phyloP scores from a whole-genome alignment of 495 filamentous ascomycete genomes.

The Xylaria sp. region DNA sequence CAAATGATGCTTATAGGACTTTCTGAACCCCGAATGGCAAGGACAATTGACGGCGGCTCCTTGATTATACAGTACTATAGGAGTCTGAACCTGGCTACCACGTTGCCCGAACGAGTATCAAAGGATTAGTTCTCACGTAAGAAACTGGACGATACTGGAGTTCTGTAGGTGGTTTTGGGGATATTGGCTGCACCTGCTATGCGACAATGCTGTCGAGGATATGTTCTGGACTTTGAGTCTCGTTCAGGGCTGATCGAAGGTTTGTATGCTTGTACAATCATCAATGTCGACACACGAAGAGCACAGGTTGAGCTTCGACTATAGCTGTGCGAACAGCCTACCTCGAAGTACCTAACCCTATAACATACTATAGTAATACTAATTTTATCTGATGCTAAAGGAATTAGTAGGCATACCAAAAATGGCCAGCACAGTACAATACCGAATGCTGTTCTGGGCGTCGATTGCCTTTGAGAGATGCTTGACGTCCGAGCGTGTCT shows the following conservation, averaged over 20 bases:
- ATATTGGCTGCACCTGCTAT: not conserved
- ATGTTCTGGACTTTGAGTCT: not conserved
- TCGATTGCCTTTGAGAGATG: not conserved
- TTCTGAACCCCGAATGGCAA: not conserved
- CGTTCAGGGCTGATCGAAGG: not conserved
- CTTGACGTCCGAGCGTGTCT: conserved; percentile 4
- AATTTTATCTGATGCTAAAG: conserved; percentile 1
- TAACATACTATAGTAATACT: not conserved
- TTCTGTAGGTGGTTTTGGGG: not conserved
- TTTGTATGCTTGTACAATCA: not conserved
- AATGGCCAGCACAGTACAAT: conserved; percentile 6
- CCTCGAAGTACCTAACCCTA: not conserved
- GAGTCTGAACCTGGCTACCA: conserved; percentile 22
- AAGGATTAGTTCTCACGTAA: conserved; percentile 19
- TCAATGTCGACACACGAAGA: not conserved
- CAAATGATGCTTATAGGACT: conserved; percentile 9
- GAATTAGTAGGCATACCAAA: conserved; percentile 7
- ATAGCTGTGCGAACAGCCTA: not conserved
- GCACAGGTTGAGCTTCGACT: not conserved
- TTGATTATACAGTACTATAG: not conserved
- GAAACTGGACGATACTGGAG: not conserved
- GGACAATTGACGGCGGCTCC: not conserved
- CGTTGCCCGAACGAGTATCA: conserved; percentile 17
- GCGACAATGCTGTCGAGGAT: conserved; percentile 10
- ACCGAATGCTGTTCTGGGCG: not conserved